A percentile compares a stretch with the other conserved stretches of the same genome.
phyloP scores from a whole-genome alignment of 805 yeast genomes.

The Isabelozyma gotoi region DNA sequence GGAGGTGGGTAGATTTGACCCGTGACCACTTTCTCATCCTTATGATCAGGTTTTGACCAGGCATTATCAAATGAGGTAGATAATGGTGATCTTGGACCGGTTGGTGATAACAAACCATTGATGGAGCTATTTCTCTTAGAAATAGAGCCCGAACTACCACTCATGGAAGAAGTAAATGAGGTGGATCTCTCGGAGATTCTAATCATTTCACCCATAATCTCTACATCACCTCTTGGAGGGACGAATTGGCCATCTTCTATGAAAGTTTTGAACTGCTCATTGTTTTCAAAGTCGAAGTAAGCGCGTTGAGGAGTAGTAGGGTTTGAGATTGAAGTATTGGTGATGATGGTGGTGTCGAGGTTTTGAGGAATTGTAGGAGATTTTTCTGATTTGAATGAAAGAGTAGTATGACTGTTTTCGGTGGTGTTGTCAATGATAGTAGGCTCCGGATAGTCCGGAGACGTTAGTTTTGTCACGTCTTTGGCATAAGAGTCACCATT shows the following conservation, averaged over 20 bases:
- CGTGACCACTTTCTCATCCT: not conserved
- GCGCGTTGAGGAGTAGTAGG: not conserved
- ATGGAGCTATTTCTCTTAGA: not conserved
- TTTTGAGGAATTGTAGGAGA: not conserved
- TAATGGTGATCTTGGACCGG: conserved; percentile 1
- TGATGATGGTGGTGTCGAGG: not conserved
- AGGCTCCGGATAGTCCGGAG: conserved; percentile 2
- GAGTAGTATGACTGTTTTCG: not conserved
- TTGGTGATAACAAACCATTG: not conserved
- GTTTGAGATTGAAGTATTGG: not conserved
- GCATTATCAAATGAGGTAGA: not conserved
- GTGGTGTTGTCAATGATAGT: not conserved
- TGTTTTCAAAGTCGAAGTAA: conserved; percentile 5
- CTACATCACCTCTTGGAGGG: conserved; percentile 24
- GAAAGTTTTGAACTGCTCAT: conserved; percentile 13
- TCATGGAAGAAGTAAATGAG: too few relatives aligned
- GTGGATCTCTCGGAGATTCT: conserved; percentile 16
- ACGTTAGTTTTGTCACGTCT: not conserved
- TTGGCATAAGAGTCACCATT: not conserved
- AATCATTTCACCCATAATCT: conserved; percentile 11
- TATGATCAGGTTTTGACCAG: not conserved
- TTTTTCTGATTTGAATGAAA: not conserved
- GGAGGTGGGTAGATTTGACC: not conserved
- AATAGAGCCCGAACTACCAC: too few relatives aligned
- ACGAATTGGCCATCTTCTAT: conserved; percentile 21